Base-by-base conservation (phyloP, 768 basidiomycete species). In the Tephrocybe sp. region DNA sequence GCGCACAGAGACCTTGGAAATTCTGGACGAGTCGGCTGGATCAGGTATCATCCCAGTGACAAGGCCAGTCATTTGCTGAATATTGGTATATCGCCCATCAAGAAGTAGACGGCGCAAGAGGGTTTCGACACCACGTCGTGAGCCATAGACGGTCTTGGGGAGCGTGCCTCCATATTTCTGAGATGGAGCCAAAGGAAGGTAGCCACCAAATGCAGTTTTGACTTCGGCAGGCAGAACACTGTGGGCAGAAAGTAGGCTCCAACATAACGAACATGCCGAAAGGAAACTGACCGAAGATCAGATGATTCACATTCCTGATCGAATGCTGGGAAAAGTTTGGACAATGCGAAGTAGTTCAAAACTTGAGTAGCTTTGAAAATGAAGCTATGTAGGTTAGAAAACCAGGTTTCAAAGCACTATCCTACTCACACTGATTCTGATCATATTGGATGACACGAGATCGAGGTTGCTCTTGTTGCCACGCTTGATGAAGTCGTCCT, bases 51-150 rank as follows among this genome's bases (percentile, higher is more conserved):
- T 37, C 18, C 62, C 64, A n/a, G 61, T 65, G 5, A 65, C 68
- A 1, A 61, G 61, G 2, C 66, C 68, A 15, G 55, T 49, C 1
- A 61, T 34, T 29, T 59, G 53, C n/a, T 58, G 39, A 30, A 69
- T 61, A 21, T 63, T 58, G 10, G 58, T 49, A 40, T 57, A 61
- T 1, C 36, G 39, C 2, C 49, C 46, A 18, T 56, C 54, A 13
- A 60, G 13, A 15, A 67, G 54, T 2, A 67, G 57, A 11, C 66
- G 61, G 39, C 60, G 50, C 12, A 69, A 43, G 4, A 68, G 53
- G 3, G 65, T 68, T 50, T 69, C 68, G 24, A 63, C 54, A 21
- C 56, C 56, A 13, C 57, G 54, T 13, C 67, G 58, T 22, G 54
- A 59, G 15, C 55, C 36, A 42, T 47, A 56, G 30, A 63, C 41